Evolutionary conservation across 164 flowering plant genomes (phyloP), one percentile per base, ranked within the genome.

Genomic region (Tinospora cordifolia): DNA sequence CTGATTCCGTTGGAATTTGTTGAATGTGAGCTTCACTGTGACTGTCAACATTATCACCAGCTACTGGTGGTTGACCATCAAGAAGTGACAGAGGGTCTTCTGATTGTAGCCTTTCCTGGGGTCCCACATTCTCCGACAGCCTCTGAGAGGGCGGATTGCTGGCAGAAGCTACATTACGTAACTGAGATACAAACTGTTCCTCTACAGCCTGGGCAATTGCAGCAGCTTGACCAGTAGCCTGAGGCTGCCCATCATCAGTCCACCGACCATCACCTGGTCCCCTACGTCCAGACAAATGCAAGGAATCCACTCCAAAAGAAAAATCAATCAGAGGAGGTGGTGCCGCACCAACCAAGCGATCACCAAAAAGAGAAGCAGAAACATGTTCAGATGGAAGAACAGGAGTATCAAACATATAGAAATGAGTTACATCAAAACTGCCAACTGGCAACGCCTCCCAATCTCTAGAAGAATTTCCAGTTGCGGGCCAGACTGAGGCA

Each of bases 221-320:
- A 74, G 88, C 79, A 75, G 97, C 88, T 77, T 88, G 96, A 76
- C 83, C 76, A 72, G 90, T 81, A 58, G 84, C 85, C 79, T 88
- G 98, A 19, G 98, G 98, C 79, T 84, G 96, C 67, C 97, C 97
- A 89, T 90, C 96, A 85, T 93, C 97, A 80, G 88, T 87, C 98
- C 98, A 93, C 47, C 98, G 82, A 69, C 93, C 87, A 85, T 90
- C 92, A 76, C 91, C 87, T 24, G 84, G 83, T 44, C 88, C 91
- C 79, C 98, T 87, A 72, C 96, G 80, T 17, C 93, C 95, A 6
- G 82, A 66, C 70, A 81, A 73, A 47, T 81, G 92, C 75, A 90
- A 71, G 6, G 93, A 81, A 75, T 87, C 94, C 87, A 87, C 78
- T n/a, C 96, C 94, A 65, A 87, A 78, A 71, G 97, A 88, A 80